Evolutionary conservation across 306 rosid species (phyloP).

Genomic region (Chamaecrista fasciculata): DNA sequence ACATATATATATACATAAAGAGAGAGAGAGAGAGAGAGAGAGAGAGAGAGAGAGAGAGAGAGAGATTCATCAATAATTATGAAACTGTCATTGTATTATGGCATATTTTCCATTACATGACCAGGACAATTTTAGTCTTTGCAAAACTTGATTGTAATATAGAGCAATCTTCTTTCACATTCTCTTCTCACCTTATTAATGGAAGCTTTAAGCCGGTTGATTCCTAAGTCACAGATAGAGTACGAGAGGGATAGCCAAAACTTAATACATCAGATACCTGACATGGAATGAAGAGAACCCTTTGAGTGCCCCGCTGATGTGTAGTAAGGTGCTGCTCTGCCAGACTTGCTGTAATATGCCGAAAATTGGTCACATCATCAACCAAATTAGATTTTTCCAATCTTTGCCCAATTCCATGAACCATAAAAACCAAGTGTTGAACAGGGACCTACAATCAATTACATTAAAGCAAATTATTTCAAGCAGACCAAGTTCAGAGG

Average conservation of each 20-base stretch:
- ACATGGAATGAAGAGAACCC: slow-evolving; percentile 96
- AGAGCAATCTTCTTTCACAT: too few relatives aligned
- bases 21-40: too few relatives aligned
- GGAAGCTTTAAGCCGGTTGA: too few relatives aligned
- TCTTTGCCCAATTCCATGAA: slow-evolving; percentile 99
- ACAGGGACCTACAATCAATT: slow-evolving; percentile 81
- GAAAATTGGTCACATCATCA: slow-evolving; percentile 82
- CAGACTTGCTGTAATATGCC: slow-evolving; percentile 76
- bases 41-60: neutral
- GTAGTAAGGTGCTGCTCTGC: slow-evolving; percentile 84
- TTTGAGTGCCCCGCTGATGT: slow-evolving; percentile 72
- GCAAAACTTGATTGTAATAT: neutral
- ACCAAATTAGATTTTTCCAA: slow-evolving; percentile 97
- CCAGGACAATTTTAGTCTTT: neutral
- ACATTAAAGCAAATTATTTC: slow-evolving; percentile 18
- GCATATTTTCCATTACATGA: neutral
- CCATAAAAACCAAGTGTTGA: slow-evolving; percentile 95
- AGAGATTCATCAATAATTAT: neutral
- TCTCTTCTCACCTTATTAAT: too few relatives aligned
- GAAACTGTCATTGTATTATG: neutral
- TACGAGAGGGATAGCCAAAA: neutral
- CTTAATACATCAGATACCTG: slow-evolving; percentile 53
- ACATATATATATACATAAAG: too few relatives aligned
- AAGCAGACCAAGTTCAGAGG: slow-evolving; percentile 19
- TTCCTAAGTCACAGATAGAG: too few relatives aligned